Base-by-base conservation (phyloP, 805 yeast genomes). In the Metschnikowia lachancei region DNA sequence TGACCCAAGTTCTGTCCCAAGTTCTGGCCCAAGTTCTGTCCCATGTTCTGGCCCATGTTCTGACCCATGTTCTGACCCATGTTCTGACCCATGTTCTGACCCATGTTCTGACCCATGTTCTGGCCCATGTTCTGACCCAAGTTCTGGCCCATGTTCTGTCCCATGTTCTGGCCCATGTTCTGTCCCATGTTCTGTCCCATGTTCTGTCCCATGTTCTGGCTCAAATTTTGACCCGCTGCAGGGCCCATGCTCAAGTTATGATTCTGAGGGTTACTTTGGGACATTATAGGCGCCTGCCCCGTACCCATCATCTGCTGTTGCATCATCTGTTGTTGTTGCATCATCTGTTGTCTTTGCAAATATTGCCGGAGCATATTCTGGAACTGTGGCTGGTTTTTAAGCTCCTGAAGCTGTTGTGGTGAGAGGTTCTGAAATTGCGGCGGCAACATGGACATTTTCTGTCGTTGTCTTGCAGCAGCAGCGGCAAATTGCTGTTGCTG, bases 391-490 rank as follows among this genome's bases (percentile, higher is more conserved):
- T 70, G 76, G 51, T 59, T 67, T 49, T 66, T 66, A 47, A 70
- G 57, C 46, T 68, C 74, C 51, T 70, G 75, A 36, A 69, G 61
- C 46, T 69, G 76, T 53, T 70, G 74, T 18, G 76, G 73, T 18
- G 70, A 58, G 33, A 70, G 54, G 42, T 68, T 67, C 35, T 50
- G 56, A 35, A 56, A 45, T 42, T 62, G 61, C 2, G 61, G 61
- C 20, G 66, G 58, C 45, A 65, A 48, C 59, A 58, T 56, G 31
- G 68, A 48, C 52, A 54, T 56, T 9, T 52, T 60, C 57, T 46
- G 61, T n/a, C 60, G 58, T 39, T 53, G 64, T n/a, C 52, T 43
- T 4, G 52, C 51, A 7, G 46, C 48, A 12, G 46, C 52, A 11
- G 46, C 46, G 26, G 49, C 46, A 11, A 41, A 32, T 22, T 45